Base-by-base conservation (phyloP, 2,329 filamentous ascomycete genomes). In the Blumeriella jaapii region DNA sequence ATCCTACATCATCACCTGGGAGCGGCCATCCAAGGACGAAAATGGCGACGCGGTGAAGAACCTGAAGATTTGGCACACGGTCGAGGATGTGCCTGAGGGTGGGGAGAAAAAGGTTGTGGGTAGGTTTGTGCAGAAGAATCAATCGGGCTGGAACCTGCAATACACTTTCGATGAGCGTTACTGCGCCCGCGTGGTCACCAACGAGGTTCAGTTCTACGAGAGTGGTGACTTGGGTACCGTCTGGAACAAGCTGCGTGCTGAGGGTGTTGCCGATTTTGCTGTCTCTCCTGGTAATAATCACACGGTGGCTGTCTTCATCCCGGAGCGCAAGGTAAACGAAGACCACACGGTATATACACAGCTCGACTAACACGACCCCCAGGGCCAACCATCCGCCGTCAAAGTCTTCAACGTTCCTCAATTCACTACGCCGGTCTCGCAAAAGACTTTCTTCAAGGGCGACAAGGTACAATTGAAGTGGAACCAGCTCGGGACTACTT, bases 381-480 rank as follows among this genome's bases (percentile, higher is more conserved):
- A 93, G 83, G 89, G 91, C 33, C 82, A 87, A 72, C 91, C 91
- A 22, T 87, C 91, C 36, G 74, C 83, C 2, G 86, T 96, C 59
- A 93, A 93, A 63, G 82, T 96, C 41, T 98, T 82, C 66, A 85
- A 89, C 49, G 82, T 96, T 22, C 89, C 91, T 26, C 71, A 91
- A 51, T 96, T 96, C 62, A 71, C 63, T 45, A 67, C 65, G 34
- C 78, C 87, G 4, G 78, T 94, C 31, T 95, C 89, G 24, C 89
- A 96, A 59, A 98, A 98, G 77, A 95, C 82, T 1, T 98, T 98
- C 58, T 98, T 86, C 75, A 98, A 98, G 67, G 87, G 87, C 45
- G 91, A 98, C 68, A 96, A 96, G 67, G 89, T 98, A 30, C 86
- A 95, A 62, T 67, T 98, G 56, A 95, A 95, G 67, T 98, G 91